Evolutionary conservation across 1,284 basidiomycete species (phyloP).

Genomic region (Tetrapyrgos nigripes): DNA sequence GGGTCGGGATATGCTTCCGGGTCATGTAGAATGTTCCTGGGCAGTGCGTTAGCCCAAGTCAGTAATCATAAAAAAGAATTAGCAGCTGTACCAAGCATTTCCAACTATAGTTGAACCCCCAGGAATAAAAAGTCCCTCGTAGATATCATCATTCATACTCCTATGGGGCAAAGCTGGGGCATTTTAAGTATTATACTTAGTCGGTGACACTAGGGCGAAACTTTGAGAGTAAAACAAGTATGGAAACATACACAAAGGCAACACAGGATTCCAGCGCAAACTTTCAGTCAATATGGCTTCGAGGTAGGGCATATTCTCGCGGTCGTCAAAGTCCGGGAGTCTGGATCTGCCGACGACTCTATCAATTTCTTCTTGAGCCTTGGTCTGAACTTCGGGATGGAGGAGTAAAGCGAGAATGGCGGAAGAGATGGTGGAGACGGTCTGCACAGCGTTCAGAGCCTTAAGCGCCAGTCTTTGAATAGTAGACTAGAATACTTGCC

Average conservation of each 20-base stretch:
- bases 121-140: constrained; percentile 32
- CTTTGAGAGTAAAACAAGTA: neutral
- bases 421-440: constrained; percentile 24
- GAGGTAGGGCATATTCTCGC: constrained; percentile 36
- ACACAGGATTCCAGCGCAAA: constrained; percentile 41
- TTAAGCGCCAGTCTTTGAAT: too few relatives aligned
- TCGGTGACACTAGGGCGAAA: too few relatives aligned
- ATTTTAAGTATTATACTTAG: neutral
- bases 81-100: constrained; percentile 24
- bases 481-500: constrained; percentile 22
- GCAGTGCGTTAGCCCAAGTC: neutral
- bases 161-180: constrained; percentile 20
- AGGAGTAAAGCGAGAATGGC: constrained; percentile 36
- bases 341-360: constrained; percentile 30
- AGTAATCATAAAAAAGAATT: neutral
- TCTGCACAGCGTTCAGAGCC: constrained; percentile 20
- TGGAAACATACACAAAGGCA: constrained; percentile 8
- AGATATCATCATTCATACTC: constrained; percentile 15
- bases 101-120: constrained; percentile 23
- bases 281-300: constrained; percentile 40
- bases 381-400: constrained; percentile 35
- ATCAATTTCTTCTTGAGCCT: constrained; percentile 39
- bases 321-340: constrained; percentile 41
- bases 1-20: constrained; percentile 36
- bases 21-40: constrained; percentile 38